Percentiles rank a stretch among this genome's conserved stretches.
phyloP scores from a whole-genome alignment of 2,329 filamentous ascomycete species.

The Laburnicola sp. region DNA sequence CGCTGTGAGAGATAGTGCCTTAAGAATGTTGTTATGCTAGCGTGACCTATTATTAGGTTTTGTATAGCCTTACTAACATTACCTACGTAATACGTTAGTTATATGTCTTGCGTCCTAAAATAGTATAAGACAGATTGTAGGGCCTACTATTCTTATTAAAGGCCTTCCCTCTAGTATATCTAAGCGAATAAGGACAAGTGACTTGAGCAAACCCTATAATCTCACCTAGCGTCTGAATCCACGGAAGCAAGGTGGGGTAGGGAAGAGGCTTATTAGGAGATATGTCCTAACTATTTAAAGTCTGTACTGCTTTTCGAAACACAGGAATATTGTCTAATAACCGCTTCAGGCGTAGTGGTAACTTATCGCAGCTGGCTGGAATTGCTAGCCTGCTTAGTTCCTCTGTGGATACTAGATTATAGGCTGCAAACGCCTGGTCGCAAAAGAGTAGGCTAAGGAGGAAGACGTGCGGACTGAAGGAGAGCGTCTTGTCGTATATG shows the following conservation, averaged over 20 bases:
- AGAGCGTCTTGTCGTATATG: too few relatives aligned
- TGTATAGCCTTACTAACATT: neutral
- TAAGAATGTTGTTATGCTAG: neutral
- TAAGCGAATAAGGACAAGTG: constrained; percentile 39
- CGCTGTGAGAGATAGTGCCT: constrained; percentile 17
- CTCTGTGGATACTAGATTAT: constrained; percentile 35
- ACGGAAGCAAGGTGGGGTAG: constrained; percentile 27
- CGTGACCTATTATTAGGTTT: neutral
- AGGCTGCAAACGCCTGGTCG: constrained; percentile 15
- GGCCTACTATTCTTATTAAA: constrained; percentile 46
- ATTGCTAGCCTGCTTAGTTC: constrained; percentile 43
- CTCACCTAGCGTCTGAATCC: constrained; percentile 34
- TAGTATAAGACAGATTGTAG: neutral
- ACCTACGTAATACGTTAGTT: constrained; percentile 9
- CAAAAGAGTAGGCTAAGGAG: too few relatives aligned
- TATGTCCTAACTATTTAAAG: constrained; percentile 28
- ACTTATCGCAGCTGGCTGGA: constrained; percentile 33
- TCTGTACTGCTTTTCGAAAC: constrained; percentile 32
- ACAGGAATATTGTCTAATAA: constrained; percentile 39
- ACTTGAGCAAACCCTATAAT: constrained; percentile 41
- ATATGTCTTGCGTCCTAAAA: neutral
- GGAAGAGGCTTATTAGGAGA: constrained; percentile 28
- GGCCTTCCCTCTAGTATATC: constrained; percentile 42
- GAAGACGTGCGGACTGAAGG: too few relatives aligned
- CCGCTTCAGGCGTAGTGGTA: constrained; percentile 38